Evolutionary conservation across 2,329 filamentous ascomycete species (phyloP), one percentile per base, ranked within the genome.

Genomic region (Pyrenochaeta sp.): DNA sequence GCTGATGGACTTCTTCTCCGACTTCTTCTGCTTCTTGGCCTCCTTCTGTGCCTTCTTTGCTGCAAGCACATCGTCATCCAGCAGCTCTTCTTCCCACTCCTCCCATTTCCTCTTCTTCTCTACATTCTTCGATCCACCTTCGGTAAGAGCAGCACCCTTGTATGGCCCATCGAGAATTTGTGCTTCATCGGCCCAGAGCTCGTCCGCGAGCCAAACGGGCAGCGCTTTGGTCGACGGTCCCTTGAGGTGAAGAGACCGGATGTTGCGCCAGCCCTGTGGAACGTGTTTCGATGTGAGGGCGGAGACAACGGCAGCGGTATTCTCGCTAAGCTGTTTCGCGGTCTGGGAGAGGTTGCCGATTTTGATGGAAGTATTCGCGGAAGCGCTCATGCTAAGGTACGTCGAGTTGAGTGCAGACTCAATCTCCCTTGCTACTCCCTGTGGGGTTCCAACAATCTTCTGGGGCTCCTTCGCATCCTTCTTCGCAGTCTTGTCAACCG

Each of bases 171-270:
- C 74, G 29, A 94, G 76, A 6, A 96, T 84, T 64, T 90, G 86
- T 49, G 84, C 81, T 48, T 87, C 83, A 55, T 94, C 89, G 11
- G 87, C 73, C 91, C 94, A 99, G 53, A 99, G 79, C 79, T 96
- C 91, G 58, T 91, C 87, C 4, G 93, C 89, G 67, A 96, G 77
- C 89, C 91, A 99, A 67, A 99, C 86, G n/a, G 94, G 94, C 64
- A 99, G 80, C 7, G 93, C 88, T 49, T 86, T 87, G 4, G 93
- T 96, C 65, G 89, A 85, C 19, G 90, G 87, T 3, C 90, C 90
- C 81, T 97, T 99, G 78, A 99, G 81, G 72, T 96, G 91, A 50
- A 99, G 77, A 52, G 84, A 83, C 72, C 87, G 86, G 53, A 97
- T 81, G 69, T 93, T 94, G 63, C 83, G 84, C 91, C 92, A 96